Evolutionary conservation across 768 basidiomycete species (phyloP).

Genomic region (Macrolepiota albuminosa): DNA sequence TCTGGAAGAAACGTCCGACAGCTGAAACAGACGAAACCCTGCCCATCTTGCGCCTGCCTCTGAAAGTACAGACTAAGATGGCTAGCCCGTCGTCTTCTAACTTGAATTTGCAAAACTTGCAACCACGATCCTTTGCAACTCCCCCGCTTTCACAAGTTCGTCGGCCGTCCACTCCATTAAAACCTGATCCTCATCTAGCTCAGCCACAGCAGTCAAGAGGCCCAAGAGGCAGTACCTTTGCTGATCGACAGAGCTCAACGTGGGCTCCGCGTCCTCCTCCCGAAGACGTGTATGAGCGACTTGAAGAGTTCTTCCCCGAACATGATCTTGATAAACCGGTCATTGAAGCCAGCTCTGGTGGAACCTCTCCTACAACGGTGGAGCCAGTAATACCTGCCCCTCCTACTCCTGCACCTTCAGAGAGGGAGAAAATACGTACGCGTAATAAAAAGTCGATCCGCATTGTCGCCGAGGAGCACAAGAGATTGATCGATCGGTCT

Average conservation of each 20-base stretch:
- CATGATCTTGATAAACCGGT: slow-evolving; percentile 96
- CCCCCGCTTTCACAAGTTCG: slow-evolving; percentile 19
- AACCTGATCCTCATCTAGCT: slow-evolving; percentile 6
- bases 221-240: slow-evolving; percentile 53
- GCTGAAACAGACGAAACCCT: slow-evolving; percentile 20
- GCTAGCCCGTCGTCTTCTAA: slow-evolving; percentile 7
- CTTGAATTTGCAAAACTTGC: slow-evolving; percentile 2
- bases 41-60: slow-evolving; percentile 34
- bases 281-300: slow-evolving; percentile 88
- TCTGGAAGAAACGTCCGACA: slow-evolving; percentile 40
- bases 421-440: slow-evolving; percentile 39
- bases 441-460: slow-evolving; percentile 89
- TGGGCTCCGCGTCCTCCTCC: slow-evolving; percentile 91
- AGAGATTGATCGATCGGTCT: slow-evolving; percentile 66
- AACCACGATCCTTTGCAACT: slow-evolving; percentile 18
- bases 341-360: slow-evolving; percentile 79
- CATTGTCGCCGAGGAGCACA: slow-evolving; percentile 85
- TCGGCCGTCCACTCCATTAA: slow-evolving; percentile 18
- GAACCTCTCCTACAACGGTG: slow-evolving; percentile 66
- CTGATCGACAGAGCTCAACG: slow-evolving; percentile 56
- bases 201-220: slow-evolving; percentile 23
- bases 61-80: slow-evolving; percentile 40
- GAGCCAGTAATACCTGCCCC: slow-evolving; percentile 46
- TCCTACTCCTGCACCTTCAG: slow-evolving; percentile 24
- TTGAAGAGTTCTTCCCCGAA: slow-evolving; percentile 94